Base-by-base conservation (phyloP, 1,139 yeast genomes). In the Candida smagusa region DNA sequence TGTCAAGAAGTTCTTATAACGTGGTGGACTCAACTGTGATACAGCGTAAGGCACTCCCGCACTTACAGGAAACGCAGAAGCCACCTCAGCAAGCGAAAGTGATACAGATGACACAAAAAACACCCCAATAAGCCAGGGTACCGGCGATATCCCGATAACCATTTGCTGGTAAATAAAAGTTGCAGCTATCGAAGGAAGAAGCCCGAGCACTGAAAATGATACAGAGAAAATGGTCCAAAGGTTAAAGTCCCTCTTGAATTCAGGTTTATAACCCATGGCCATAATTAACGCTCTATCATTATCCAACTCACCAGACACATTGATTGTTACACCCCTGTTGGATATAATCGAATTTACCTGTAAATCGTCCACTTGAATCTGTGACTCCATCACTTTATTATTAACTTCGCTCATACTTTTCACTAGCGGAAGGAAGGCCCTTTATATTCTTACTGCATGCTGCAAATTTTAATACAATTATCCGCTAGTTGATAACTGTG, bases 221-320 rank as follows among this genome's bases (percentile, higher is more conserved):
- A 82, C 86, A 30, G 82, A 77, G 43, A 83, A 75, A 1, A 83
- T 74, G 4, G 85, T 71, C 65, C 79, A 72, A 21, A 79, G 54
- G 4, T 78, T 71, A 45, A 81, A 79, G 47, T 84, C 87, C 56
- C 92, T 76, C 52, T 77, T 77, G 56, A 84, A 79, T 53, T 83
- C 90, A 48, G 79, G 86, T 53, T 80, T 80, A 55, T 84, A 84
- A 31, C 92, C 92, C 50, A 83, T 67, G 12, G 84, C 82, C 50
- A 77, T 56, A 34, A 78, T 75, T 56, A 71, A 61, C 12, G 80
- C 81, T 52, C 77, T 83, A 53, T 78, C 84, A 6, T 49, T 38
- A 42, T 65, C 72, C 8, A 76, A 60, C 12, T 52, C 72, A 49
- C 76, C 81, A 46, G 68, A 74, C n/a, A 68, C 64, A 43, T 65